Evolutionary conservation across 2,329 filamentous ascomycete species (phyloP).

Genomic region (Rhexocercosporidium sp.): DNA sequence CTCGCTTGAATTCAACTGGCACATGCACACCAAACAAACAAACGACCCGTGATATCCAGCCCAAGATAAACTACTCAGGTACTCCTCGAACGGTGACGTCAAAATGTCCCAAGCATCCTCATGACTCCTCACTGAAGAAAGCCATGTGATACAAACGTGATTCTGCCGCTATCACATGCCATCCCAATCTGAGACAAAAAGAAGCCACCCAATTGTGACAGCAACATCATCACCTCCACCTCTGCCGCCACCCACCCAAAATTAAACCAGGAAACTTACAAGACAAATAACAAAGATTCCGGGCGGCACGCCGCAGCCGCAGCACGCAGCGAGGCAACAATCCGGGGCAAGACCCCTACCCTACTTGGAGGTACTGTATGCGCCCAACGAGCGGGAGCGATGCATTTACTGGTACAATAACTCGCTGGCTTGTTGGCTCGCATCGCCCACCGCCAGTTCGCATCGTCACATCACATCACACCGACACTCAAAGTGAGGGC

Average conservation of each 20-base stretch:
- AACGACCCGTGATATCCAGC: too few species aligned
- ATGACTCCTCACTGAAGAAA: background rate
- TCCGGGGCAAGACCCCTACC: background rate
- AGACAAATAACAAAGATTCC: background rate
- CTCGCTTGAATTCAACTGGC: too few species aligned
- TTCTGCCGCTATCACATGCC: background rate
- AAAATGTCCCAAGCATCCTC: too few species aligned
- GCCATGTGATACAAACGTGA: conserved; percentile 8
- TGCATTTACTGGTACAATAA: background rate
- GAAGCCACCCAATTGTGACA: background rate
- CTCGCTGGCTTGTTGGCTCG: background rate
- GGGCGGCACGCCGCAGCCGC: conserved; percentile 7
- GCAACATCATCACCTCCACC: background rate
- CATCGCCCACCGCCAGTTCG: conserved; percentile 7
- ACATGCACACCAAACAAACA: too few species aligned
- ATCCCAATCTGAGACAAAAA: background rate
- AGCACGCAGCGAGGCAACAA: background rate
- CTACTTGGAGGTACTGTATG: background rate
- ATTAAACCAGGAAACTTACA: background rate
- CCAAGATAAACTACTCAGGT: too few species aligned
- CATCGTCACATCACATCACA: background rate
- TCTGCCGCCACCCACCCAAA: background rate
- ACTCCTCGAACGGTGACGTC: too few species aligned
- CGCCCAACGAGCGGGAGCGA: background rate
- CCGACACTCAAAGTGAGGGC: conserved; percentile 7